Base-by-base conservation (phyloP, 179 eudicot genomes). In the Corrigiola litoralis region DNA sequence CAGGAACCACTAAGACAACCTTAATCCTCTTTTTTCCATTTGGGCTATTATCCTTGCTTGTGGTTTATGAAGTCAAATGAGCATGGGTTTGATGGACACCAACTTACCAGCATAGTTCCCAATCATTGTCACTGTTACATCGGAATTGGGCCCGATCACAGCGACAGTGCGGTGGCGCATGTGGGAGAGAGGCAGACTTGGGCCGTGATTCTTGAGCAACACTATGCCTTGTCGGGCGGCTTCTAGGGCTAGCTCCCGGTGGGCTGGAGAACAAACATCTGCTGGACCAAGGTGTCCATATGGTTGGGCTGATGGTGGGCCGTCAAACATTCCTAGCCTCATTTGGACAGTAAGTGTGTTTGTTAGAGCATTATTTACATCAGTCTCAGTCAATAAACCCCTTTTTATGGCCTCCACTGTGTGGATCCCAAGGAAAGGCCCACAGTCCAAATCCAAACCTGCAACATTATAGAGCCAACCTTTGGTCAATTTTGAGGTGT, bases 381-480 rank as follows among this genome's bases (percentile, higher is more conserved):
- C 89, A 0, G 32, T 40, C 45, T 86, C 89, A 3, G 46, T 71
- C 14, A 84, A 17, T 32, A 84, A 44, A 4, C 86, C 89, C 49
- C 63, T 69, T 46, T 63, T 77, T 47, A 86, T 62, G 5, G 92
- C 92, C 16, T 69, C 67, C 50, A 66, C 72, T 13, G 92, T 86
- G 28, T 86, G 85, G 54, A 47, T 37, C 49, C 74, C 86, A 3
- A 84, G 53, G 65, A 84, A 86, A 7, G 80, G 77, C 65, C 92
- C 92, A 76, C 92, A 86, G 48, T 86, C 86, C 79, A 86, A 72
- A 68, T 86, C 89, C 76, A 86, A 75, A 25, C 90, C 90, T 85
- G 68, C 20, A 61, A 70, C 36, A 55, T 8, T 47, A 47, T 5
- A 2, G 3, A 70, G 14, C 17, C 40, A 46, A n/a, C n/a, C n/a